phyloP scores from a whole-genome alignment of 2,329 filamentous ascomycete species.

The Leptographium radiaticola region DNA sequence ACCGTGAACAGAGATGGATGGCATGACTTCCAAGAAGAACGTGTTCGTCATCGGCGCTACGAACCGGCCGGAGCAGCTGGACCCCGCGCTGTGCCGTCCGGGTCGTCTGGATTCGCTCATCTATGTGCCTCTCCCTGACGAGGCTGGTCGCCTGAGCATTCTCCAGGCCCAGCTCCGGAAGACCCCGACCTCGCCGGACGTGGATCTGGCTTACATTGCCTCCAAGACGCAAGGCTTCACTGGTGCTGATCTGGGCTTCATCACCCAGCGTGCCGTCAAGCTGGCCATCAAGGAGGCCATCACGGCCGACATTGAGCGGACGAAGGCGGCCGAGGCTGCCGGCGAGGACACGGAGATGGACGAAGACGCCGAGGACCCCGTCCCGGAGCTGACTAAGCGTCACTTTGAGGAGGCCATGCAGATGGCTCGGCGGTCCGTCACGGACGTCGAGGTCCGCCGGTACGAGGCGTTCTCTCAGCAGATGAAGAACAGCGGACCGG shows the following conservation, averaged over 20 bases:
- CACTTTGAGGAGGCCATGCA: slow-evolving; percentile 99
- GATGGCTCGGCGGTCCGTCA: slow-evolving; percentile 83
- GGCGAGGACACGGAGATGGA: slow-evolving; percentile 75
- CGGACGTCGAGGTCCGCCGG: slow-evolving; percentile 90
- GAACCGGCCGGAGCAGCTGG: slow-evolving; percentile 96
- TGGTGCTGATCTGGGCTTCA: slow-evolving; percentile 97
- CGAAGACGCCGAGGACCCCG: slow-evolving; percentile 78
- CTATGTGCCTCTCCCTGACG: slow-evolving; percentile 93
- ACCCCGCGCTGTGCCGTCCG: slow-evolving; percentile 93
- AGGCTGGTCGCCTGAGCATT: slow-evolving; percentile 77
- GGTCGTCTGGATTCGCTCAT: slow-evolving; percentile 97
- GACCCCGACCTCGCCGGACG: slow-evolving; percentile 78
- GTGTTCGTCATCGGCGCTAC: slow-evolving; percentile 99
- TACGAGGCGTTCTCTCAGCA: slow-evolving; percentile 98
- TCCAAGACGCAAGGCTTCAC: slow-evolving; percentile 98
- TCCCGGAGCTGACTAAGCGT: slow-evolving; percentile 86
- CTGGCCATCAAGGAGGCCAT: slow-evolving; percentile 98
- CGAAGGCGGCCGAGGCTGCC: slow-evolving; percentile 76
- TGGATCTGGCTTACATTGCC: slow-evolving; percentile 85
- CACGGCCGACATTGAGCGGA: slow-evolving; percentile 71
- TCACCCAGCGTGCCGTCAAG: slow-evolving; percentile 98
- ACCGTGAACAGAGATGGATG: slow-evolving; percentile 68
- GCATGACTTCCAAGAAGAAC: slow-evolving; percentile 99
- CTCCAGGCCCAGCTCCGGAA: slow-evolving; percentile 95
- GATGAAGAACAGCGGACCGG: slow-evolving; percentile 95